Evolutionary conservation across 1,284 basidiomycete genomes (phyloP), one percentile per base, ranked within the genome.

Genomic region (Lignosus rhinocerotis): DNA sequence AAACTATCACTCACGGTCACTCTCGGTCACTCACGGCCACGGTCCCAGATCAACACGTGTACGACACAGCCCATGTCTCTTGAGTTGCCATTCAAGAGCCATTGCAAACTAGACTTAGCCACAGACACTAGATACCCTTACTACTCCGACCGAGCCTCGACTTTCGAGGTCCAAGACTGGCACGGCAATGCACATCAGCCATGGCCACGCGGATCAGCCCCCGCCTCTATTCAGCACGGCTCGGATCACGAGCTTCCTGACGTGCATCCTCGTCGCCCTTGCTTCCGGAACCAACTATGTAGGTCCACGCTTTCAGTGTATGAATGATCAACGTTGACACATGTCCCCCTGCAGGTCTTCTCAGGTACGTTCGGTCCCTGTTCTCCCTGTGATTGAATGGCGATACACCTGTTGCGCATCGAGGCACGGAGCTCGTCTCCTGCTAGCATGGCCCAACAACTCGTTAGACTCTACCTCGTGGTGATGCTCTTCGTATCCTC

Each of bases 251-350:
- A 79, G 79, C 10, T 76, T 88, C 14, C 30, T 82, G 19, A 76
- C 79, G n/a, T 83, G 83, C 16, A 64, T 87, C 46, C 63, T 87
- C 19, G 85, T 86, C 1, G 77, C 85, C 0, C 67, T 88, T 47
- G 74, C 81, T 59, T 86, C 87, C 30, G 88, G 88, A 31, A 88
- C 88, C 8, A 88, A 88, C 66, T 90, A 90, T 79, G 88, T 90
- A 70, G 56, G 76, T 31, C 53, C 21, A 47, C 53, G 8, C 38
- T 19, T 16, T 14, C 10, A 2, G 19, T 21, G 19, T n/a, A 33
- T 9, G 38, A 6, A 11, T 44, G 44, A 19, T 41, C 17, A 11
- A 33, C 11, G 21, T 47, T 49, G 33, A 59, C 52, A 81, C 79
- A 78, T 80, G 17, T 81, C 10, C 11, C 21, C 76, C 61, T 81